Evolutionary conservation across 805 yeast genomes (phyloP), one percentile per base, ranked within the genome.

Genomic region (Isabelozyma rhagii): DNA sequence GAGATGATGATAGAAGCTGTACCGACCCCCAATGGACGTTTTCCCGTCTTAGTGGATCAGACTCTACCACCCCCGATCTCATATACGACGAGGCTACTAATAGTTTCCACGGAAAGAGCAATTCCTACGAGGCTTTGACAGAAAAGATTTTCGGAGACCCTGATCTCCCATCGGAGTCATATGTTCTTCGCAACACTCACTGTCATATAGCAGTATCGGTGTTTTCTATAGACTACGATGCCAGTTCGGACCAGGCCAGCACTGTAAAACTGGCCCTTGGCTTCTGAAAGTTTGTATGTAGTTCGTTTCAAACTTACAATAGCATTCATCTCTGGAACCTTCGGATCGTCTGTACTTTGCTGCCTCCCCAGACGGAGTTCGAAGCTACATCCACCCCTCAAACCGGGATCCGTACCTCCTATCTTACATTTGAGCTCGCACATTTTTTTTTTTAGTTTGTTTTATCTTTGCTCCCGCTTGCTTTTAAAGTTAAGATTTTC

Each of bases 171-270:
- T 68, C 74, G 49, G 82, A 78, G 59, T 56, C 62, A 53, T 55
- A 52, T 39, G 58, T 71, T 43, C 55, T 66, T 45, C 59, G 56
- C n/a, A 60, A 63, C 55, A 53, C 59, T 48, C 51, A 52, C 29
- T 81, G 85, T 66, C 61, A 68, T 51, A 52, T 78, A 15, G 58
- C 82, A 4, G 68, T 80, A 50, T 64, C 79, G 41, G 69, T 71
- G n/a, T 79, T 79, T 65, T 66, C 77, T 27, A 64, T 78, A 55
- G 85, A 80, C 59, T 63, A 68, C 53, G 80, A 74, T 57, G 77
- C 78, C 27, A 60, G 55, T 44, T 27, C 49, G 8, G 51, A 50
- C 17, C 55, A 60, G 18, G 52, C 61, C 36, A 43, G 50, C 17
- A 51, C 50, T 47, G 63, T 59, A 42, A 49, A 45, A n/a, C 14